Conservation (phyloP, 352 stramenopile species). For the Globisporangium paddicum region DNA sequence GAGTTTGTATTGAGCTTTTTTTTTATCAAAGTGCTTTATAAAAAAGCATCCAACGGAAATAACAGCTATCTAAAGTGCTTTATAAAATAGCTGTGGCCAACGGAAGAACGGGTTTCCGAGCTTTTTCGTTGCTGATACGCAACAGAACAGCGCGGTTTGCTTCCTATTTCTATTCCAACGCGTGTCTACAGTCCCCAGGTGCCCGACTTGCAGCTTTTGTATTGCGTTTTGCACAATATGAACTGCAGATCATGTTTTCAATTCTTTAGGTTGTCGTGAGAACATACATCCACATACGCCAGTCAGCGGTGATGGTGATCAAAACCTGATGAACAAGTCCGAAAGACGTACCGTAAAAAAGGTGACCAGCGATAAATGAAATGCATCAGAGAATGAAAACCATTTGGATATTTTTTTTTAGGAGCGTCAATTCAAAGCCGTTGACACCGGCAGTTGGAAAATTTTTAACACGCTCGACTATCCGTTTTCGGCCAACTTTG, state of each 20-base stretch:
- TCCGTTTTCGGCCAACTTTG: conserved; percentile 1
- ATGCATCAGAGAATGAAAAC: neutral
- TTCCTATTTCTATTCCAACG: neutral
- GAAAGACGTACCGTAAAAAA: neutral
- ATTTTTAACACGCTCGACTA: conserved; percentile 1
- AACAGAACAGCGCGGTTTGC: neutral
- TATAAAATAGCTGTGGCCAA: neutral
- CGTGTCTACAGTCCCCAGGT: too few relatives aligned
- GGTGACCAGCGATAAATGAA: neutral
- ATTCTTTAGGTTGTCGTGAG: neutral
- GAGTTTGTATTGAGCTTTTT: too few relatives aligned
- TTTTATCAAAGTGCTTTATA: too few relatives aligned
- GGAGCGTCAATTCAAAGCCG: neutral
- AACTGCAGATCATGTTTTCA: neutral
- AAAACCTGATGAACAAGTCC: neutral
- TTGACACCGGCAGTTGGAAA: neutral
- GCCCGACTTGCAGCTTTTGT: neutral
- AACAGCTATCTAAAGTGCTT: too few relatives aligned
- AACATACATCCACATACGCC: conserved; percentile 4
- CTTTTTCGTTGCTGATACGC: neutral
- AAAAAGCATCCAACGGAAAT: too few relatives aligned
- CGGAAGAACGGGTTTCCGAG: neutral
- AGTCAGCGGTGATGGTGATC: neutral
- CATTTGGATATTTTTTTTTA: too few relatives aligned
- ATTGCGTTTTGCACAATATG: neutral